Percentiles rank a stretch among this genome's conserved stretches.
phyloP scores from a whole-genome alignment of 352 stramenopile genomes.

The Phytophthora cactorum region DNA sequence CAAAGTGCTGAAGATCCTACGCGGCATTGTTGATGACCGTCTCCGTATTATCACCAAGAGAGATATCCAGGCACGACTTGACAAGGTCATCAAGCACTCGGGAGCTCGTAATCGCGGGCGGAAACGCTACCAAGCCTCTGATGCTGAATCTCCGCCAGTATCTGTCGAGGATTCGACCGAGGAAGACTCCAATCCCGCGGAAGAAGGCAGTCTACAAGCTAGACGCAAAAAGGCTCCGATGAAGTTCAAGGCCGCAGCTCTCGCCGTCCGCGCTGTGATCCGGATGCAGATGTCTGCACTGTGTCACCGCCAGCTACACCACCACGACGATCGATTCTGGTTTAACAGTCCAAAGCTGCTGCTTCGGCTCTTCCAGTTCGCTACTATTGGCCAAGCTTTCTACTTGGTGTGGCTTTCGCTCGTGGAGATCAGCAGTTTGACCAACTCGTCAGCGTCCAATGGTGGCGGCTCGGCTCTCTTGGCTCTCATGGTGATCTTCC shows the following conservation, averaged over 20 bases:
- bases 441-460: constrained; percentile 18
- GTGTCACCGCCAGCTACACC: constrained; percentile 82
- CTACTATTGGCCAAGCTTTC: constrained; percentile 86
- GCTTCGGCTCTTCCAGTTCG: constrained; percentile 84
- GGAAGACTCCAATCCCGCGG: constrained; percentile 14
- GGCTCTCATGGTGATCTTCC: constrained; percentile 73
- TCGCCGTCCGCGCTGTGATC: constrained; percentile 72
- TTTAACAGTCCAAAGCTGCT: constrained; percentile 78
- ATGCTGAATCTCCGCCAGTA: constrained; percentile 14
- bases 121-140: constrained; percentile 6
- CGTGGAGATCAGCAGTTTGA: constrained; percentile 60
- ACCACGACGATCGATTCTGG: constrained; percentile 86
- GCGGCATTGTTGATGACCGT: constrained; percentile 85
- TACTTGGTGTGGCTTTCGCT: constrained; percentile 89
- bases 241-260: constrained; percentile 63
- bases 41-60: constrained; percentile 69
- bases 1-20: constrained; percentile 84
- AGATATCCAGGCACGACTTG: constrained; percentile 64
- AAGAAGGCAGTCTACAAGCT: constrained; percentile 1
- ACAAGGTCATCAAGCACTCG: constrained; percentile 27
- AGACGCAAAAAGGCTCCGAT: constrained; percentile 24
- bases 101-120: constrained; percentile 5
- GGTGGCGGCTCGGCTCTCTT: constrained; percentile 36
- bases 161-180: constrained; percentile 25
- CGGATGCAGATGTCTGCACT: constrained; percentile 91